Conservation (phyloP, 306 rosid species). For the Malus asiatica region DNA sequence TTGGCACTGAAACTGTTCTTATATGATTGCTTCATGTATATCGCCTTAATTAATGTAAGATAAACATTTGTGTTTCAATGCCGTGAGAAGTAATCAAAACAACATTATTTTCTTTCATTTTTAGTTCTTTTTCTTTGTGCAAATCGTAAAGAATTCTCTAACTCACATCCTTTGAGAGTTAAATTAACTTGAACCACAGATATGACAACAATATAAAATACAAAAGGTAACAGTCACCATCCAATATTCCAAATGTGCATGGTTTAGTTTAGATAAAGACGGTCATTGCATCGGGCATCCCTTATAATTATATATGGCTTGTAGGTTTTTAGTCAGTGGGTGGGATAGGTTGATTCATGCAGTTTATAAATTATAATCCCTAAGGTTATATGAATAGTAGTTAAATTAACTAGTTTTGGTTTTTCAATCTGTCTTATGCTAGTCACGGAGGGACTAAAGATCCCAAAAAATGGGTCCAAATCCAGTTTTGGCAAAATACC, state of each 20-base stretch:
- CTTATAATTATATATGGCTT: neutral
- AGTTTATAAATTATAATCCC: neutral
- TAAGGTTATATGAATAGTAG: neutral
- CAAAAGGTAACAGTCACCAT: neutral
- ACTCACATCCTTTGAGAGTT: neutral
- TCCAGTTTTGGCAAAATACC: neutral
- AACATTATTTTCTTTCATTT: neutral
- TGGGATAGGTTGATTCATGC: neutral
- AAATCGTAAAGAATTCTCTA: neutral
- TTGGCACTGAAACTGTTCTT: neutral
- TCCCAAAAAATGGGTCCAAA: conserved; percentile 13
- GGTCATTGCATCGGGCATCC: too few species aligned
- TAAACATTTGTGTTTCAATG: neutral
- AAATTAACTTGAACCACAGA: neutral
- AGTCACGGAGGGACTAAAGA: conserved; percentile 10
- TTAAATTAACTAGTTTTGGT: neutral
- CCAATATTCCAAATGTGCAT: neutral
- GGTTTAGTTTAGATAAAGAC: neutral
- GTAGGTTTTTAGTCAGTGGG: neutral
- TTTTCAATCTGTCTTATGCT: neutral
- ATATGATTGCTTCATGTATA: neutral
- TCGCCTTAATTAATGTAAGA: neutral
- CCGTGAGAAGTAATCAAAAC: neutral
- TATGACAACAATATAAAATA: neutral
- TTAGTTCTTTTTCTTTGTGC: neutral